Evolutionary conservation across 2,329 filamentous ascomycete genomes (phyloP).

Genomic region (Colletotrichum liriopes): DNA sequence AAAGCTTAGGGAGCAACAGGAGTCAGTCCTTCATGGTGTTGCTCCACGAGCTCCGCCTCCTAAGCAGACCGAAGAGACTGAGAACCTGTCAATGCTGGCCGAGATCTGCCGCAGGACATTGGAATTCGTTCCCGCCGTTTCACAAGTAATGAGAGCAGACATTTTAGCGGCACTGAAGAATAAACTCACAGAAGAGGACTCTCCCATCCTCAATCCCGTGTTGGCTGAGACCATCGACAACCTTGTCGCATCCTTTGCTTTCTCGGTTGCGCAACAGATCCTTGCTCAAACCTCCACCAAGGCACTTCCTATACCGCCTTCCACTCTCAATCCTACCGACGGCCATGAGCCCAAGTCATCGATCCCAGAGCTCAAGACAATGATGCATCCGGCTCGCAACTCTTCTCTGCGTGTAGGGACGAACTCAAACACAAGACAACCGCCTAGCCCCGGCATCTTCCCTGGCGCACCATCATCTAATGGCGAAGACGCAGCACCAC

Average conservation of each 20-base stretch:
- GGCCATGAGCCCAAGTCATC: conserved; percentile 73
- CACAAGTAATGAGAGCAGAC: conserved; percentile 85
- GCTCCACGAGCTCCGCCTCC: conserved; percentile 66
- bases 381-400: conserved; percentile 77
- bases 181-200: conserved; percentile 49
- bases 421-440: conserved; percentile 50
- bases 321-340: conserved; percentile 63
- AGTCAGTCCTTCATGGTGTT: conserved; percentile 70
- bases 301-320: conserved; percentile 76
- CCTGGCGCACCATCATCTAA: conserved; percentile 61
- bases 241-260: conserved; percentile 83
- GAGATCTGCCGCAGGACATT: conserved; percentile 88
- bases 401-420: conserved; percentile 71
- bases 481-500: conserved; percentile 52
- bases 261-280: conserved; percentile 82
- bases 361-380: conserved; percentile 78
- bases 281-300: conserved; percentile 82
- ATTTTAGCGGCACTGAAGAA: conserved; percentile 72
- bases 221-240: conserved; percentile 76
- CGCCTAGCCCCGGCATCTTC: conserved; percentile 68
- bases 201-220: conserved; percentile 52
- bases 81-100: conserved; percentile 85
- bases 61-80: conserved; percentile 72
- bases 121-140: conserved; percentile 86
- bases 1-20: conserved; percentile 75